Evolutionary conservation across 768 basidiomycete species (phyloP).

Genomic region (Leccinellum rugosiceps): DNA sequence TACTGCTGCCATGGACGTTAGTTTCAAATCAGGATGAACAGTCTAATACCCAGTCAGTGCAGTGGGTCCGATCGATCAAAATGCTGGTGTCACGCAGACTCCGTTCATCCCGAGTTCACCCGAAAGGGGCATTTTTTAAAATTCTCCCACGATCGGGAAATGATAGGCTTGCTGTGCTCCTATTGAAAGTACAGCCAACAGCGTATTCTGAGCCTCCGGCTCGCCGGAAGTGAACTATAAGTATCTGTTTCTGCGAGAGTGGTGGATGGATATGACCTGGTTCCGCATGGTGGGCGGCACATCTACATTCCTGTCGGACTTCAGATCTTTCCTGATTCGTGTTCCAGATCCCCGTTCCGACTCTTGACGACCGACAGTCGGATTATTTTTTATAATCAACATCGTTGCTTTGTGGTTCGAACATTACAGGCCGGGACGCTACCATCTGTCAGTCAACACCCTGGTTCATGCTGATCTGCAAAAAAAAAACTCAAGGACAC

Average conservation of each 20-base stretch:
- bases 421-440: neutral
- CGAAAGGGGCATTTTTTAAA: neutral
- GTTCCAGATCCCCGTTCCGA: neutral
- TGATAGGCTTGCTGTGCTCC: no score
- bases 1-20: neutral
- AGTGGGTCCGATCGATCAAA: neutral
- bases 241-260: neutral
- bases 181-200: neutral
- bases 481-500: neutral
- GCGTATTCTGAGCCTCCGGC: neutral
- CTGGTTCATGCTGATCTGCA: neutral
- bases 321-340: neutral
- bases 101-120: conserved; percentile 5
- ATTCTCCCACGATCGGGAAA: neutral
- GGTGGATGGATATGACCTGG: no score
- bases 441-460: neutral
- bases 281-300: no score
- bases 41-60: neutral
- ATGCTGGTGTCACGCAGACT: neutral
- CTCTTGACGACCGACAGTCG: neutral
- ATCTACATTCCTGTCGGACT: no score
- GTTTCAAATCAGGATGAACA: neutral
- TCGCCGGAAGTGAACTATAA: neutral
- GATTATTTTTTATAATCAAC: neutral
- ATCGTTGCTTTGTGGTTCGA: neutral